These are phyloP conservation scores for Crucihimalaya himalaica DNA, from an alignment of 345 rosid genomes.

Conservation along the genomic window DNA sequence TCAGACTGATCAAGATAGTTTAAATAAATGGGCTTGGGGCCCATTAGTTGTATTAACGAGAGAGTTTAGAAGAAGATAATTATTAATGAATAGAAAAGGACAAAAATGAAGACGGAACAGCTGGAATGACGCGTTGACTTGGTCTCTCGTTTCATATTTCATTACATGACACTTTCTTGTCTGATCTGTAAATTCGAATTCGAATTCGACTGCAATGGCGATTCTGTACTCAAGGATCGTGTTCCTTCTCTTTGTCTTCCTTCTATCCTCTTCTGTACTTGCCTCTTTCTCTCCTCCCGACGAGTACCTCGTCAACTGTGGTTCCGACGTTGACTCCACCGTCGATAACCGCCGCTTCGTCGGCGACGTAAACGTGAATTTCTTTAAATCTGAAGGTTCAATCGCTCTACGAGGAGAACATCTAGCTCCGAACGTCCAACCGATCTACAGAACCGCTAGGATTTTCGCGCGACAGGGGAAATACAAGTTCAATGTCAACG, in stretches of 20 bases:
- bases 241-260: conserved; percentile 24
- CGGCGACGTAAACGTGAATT: conserved; percentile 42
- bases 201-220: conserved; percentile 33
- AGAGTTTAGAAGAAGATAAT: too few relatives aligned
- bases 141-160: conserved; percentile 12
- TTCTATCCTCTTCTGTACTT: conserved; percentile 30
- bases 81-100: neutral
- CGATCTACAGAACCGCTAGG: conserved; percentile 68
- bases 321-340: conserved; percentile 60
- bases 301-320: conserved; percentile 66
- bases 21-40: neutral
- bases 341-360: conserved; percentile 64
- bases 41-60: neutral
- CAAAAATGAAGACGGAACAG: conserved; percentile 5
- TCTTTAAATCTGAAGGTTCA: conserved; percentile 43
- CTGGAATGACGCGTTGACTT: conserved; percentile 41
- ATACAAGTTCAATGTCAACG: conserved; percentile 62
- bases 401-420: conserved; percentile 40
- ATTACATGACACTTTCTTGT: neutral
- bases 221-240: conserved; percentile 13
- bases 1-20: neutral
- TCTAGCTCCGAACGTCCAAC: conserved; percentile 39
- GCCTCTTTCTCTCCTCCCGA: conserved; percentile 55
- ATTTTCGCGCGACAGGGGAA: conserved; percentile 59
- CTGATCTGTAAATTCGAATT: conserved; percentile 16